Conservation (phyloP, 441 rosid species). For the Jatropha multifida region DNA sequence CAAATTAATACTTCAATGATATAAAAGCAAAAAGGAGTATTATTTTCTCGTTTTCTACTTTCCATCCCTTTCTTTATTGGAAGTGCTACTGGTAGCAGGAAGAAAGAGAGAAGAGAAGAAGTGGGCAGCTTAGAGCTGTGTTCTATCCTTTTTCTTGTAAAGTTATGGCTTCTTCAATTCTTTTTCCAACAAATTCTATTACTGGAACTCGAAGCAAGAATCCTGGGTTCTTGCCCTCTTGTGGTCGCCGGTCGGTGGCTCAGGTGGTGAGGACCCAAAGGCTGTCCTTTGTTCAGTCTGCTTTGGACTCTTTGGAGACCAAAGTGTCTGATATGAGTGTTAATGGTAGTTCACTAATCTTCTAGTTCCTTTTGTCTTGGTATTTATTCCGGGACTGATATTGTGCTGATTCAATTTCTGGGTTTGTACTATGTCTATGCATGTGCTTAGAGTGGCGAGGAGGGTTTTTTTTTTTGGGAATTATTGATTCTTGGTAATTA, state of each 20-base stretch:
- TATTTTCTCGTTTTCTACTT: neutral
- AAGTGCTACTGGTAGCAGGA: neutral
- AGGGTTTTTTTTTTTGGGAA: neutral
- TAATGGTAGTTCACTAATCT: conserved; percentile 53
- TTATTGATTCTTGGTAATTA: neutral
- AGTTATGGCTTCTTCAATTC: conserved; percentile 73
- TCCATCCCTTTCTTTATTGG: neutral
- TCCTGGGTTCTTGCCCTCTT: conserved; percentile 19
- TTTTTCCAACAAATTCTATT: conserved; percentile 61
- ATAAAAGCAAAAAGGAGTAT: neutral
- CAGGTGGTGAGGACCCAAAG: conserved; percentile 38
- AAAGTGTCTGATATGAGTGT: conserved; percentile 91
- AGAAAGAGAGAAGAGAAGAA: neutral
- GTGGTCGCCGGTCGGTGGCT: conserved; percentile 32
- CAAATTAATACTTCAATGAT: neutral
- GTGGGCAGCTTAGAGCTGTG: neutral
- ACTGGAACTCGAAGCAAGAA: conserved; percentile 33
- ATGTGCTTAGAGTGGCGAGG: neutral
- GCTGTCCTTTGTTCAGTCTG: conserved; percentile 50
- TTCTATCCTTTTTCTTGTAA: neutral
- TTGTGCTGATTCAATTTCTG: neutral
- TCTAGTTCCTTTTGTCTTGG: neutral
- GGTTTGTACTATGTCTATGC: neutral
- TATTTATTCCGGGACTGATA: neutral
- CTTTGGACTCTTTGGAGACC: conserved; percentile 80